Base-by-base conservation (phyloP, 192 early-diverging fungal species). In the Spizellomyces sp. region DNA sequence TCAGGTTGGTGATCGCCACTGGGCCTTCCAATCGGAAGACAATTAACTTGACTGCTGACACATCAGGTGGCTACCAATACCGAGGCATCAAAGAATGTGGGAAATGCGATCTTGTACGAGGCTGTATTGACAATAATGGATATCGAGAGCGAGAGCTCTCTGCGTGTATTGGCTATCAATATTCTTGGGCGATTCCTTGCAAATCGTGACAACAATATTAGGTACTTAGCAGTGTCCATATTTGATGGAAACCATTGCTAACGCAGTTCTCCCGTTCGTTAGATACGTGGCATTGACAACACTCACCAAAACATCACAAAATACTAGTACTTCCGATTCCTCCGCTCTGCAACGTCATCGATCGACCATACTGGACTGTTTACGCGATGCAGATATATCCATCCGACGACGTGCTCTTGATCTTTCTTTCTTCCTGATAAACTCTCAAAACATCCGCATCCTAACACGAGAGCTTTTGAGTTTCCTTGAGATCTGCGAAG, bases 281-380 rank as follows among this genome's bases (percentile, higher is more conserved):
- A 93, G 91, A 83, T 96, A 96, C 73, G 96, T 98, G 9, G 98
- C 98, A n/a, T 78, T 99, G 67, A 94, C 93, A n/a, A 98, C 98
- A 8, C 84, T 99, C 46, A 93, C 94, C 59, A 91, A 92, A 44
- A 95, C 95, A 1, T 72, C 81, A 14, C 79, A 80, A 72, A 36
- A 36, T 36, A 59, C 82, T 1, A 87, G 93, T 6, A 88, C 90
- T 59, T 88, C 93, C 57, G 96, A 99, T 75, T 89, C 91, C 8
- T 91, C 94, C 21, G 93, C 96, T 5, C 92, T 99, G 22, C 98
- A 99, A 81, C 91, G 98, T 48, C 98, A 99, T 73, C 92, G 98
- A 42, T 89, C 94, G 64, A 99, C 95, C 14, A 94, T 99, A 52
- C 73, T 99, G 60, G 95, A 96, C 58, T 99, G 98, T 79, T 83